phyloP scores from a whole-genome alignment of 768 basidiomycete genomes.

The Auricularia cornea region DNA sequence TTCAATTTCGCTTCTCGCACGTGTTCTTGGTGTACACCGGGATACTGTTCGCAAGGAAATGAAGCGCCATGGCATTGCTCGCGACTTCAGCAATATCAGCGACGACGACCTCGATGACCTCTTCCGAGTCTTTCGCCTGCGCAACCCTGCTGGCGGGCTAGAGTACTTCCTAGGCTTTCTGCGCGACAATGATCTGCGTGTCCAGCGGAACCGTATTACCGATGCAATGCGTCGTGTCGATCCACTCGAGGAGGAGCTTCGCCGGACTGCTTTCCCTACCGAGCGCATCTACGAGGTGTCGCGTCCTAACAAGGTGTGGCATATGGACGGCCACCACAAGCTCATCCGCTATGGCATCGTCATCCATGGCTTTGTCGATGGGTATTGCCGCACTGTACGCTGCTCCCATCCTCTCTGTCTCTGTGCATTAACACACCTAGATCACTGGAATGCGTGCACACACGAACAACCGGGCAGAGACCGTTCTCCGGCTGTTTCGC shows the following conservation, averaged over 20 bases:
- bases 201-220: constrained; percentile 11
- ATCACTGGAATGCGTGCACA: not conserved
- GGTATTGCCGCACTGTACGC: constrained; percentile 27
- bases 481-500: not conserved
- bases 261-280: constrained; percentile 11
- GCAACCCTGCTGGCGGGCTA: constrained; percentile 12
- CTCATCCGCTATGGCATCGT: constrained; percentile 28
- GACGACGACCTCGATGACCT: constrained; percentile 15
- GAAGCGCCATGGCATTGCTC: constrained; percentile 4
- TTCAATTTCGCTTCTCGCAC: constrained; percentile 6
- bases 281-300: constrained; percentile 22
- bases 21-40: constrained; percentile 9
- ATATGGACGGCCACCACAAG: constrained; percentile 31
- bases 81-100: constrained; percentile 9
- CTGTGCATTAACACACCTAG: not conserved
- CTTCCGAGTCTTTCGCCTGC: not conserved
- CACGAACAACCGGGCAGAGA: constrained; percentile 3
- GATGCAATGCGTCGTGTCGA: constrained; percentile 8
- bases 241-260: constrained; percentile 10
- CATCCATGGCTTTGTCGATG: constrained; percentile 31
- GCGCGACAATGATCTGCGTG: constrained; percentile 6
- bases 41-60: constrained; percentile 13
- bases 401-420: not conserved
- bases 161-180: constrained; percentile 14
- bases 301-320: constrained; percentile 27